A percentile compares a stretch with the other conserved stretches of the same genome.
phyloP scores from a whole-genome alignment of 2,329 filamentous ascomycete species.

The Penicillium sp. region DNA sequence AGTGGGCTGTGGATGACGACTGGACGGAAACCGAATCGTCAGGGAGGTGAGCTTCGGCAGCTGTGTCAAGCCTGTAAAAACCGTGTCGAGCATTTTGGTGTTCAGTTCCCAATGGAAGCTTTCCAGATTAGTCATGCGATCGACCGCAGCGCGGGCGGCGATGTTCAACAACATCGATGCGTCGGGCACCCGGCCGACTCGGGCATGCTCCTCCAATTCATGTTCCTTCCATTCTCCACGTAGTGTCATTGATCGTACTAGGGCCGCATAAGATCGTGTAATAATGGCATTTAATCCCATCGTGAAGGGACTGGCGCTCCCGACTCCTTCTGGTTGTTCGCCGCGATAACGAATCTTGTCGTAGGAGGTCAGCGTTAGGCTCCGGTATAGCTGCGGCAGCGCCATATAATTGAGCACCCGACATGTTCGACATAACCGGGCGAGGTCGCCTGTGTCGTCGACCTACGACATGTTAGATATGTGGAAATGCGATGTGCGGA shows the following conservation, averaged over 20 bases:
- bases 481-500: not conserved
- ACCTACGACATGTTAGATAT: constrained; percentile 43
- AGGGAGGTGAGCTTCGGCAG: constrained; percentile 52
- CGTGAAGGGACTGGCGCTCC: constrained; percentile 61
- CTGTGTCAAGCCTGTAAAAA: constrained; percentile 56
- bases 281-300: constrained; percentile 64
- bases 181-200: constrained; percentile 59
- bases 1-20: constrained; percentile 57
- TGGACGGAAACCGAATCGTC: constrained; percentile 56
- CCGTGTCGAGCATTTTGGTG: constrained; percentile 58
- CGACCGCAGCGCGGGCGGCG: constrained; percentile 56
- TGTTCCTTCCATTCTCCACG: constrained; percentile 58
- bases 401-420: constrained; percentile 64
- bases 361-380: constrained; percentile 57
- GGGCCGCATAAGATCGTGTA: constrained; percentile 52
- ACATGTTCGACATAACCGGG: constrained; percentile 59
- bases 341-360: constrained; percentile 57
- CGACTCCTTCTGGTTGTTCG: constrained; percentile 59
- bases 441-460: constrained; percentile 58
- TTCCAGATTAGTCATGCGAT: constrained; percentile 56
- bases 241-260: constrained; percentile 54
- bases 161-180: constrained; percentile 64
- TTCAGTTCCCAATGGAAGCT: constrained; percentile 61
- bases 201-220: constrained; percentile 57
- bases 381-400: constrained; percentile 59